Evolutionary conservation across 73 alveolate genomes (phyloP).

Genomic region (Paramecium biaurelia): DNA sequence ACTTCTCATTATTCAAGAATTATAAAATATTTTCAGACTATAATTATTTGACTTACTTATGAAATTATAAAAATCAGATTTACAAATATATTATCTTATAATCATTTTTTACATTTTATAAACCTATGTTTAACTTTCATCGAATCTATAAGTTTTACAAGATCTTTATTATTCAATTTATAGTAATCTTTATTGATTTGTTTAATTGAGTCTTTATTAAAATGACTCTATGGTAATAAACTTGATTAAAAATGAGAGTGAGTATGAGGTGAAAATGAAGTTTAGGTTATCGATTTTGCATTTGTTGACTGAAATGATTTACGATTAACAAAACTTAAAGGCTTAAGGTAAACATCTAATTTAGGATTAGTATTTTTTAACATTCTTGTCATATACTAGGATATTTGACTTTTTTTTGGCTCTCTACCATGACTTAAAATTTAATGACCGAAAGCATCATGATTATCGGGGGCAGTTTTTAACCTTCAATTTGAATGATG

Average conservation of each 20-base stretch:
- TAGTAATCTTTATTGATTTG: background rate
- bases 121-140: constrained; percentile 10
- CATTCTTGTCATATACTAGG: background rate
- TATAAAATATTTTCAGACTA: background rate
- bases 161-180: background rate
- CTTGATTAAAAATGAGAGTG: background rate
- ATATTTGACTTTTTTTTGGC: background rate
- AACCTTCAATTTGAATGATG: background rate
- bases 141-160: background rate
- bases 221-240: background rate
- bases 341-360: background rate
- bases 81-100: background rate
- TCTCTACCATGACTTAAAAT: background rate
- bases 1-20: too few relatives aligned
- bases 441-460: background rate
- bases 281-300: background rate
- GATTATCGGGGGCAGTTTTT: background rate
- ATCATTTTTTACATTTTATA: background rate
- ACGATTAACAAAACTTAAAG: background rate
- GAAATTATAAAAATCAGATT: background rate
- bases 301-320: background rate
- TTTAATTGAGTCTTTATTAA: background rate
- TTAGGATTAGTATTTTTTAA: background rate
- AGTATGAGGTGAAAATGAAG: background rate
- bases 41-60: too few relatives aligned